Conservation (phyloP, 2,329 filamentous ascomycete genomes). For the Volutella citrinella region DNA sequence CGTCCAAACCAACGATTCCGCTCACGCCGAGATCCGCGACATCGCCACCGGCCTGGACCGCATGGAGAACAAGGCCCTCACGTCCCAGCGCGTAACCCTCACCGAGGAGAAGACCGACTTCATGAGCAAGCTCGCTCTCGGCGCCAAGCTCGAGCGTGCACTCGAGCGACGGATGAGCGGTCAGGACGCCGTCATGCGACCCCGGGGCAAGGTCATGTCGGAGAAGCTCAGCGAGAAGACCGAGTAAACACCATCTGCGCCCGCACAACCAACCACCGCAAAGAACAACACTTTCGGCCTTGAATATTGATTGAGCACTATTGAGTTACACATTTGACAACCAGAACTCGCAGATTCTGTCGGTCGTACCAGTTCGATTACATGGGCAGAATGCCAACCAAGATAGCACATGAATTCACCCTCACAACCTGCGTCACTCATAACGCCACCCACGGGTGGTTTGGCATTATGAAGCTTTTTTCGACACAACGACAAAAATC, state of each 20-base stretch:
- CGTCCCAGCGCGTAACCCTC: constrained; percentile 70
- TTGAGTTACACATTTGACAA: too few species aligned
- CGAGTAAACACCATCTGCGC: constrained; percentile 16
- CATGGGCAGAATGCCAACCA: too few species aligned
- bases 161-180: constrained; percentile 81
- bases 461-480: too few species aligned
- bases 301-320: too few species aligned
- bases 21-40: constrained; percentile 57
- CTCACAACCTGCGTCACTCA: too few species aligned
- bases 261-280: constrained; percentile 5
- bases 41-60: constrained; percentile 80
- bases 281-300: too few species aligned
- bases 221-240: constrained; percentile 37
- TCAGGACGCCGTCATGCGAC: constrained; percentile 84
- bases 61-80: constrained; percentile 84
- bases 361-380: too few species aligned
- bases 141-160: constrained; percentile 86
- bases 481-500: too few species aligned
- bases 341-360: too few species aligned
- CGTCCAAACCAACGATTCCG: constrained; percentile 51
- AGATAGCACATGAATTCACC: too few species aligned
- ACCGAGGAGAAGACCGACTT: constrained; percentile 77
- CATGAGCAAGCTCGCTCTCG: constrained; percentile 81
- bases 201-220: constrained; percentile 36
- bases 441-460: too few species aligned